Conservation (phyloP, 768 basidiomycete genomes). For the Macrolepiota dolichaula region DNA sequence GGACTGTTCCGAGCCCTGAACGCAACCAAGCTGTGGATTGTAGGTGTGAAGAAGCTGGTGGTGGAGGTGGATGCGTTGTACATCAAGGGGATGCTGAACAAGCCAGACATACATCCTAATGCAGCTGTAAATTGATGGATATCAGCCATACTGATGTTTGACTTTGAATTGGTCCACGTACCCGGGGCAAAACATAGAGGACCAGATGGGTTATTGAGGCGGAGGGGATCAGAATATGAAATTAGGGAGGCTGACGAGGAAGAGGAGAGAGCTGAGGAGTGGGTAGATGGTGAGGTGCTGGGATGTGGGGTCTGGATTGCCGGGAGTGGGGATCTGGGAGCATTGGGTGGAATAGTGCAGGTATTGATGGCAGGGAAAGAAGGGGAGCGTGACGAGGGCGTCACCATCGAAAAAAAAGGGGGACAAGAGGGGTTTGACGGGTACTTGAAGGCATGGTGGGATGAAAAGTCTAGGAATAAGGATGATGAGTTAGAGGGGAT, state of each 20-base stretch:
- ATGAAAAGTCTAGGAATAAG: too few relatives aligned
- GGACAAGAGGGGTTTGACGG: too few relatives aligned
- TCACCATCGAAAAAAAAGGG: not conserved
- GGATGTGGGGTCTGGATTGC: slow-evolving; percentile 8
- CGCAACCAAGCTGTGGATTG: slow-evolving; percentile 8
- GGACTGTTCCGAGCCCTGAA: slow-evolving; percentile 27
- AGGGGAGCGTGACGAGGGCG: not conserved
- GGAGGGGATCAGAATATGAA: slow-evolving; percentile 11
- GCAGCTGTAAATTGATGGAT: slow-evolving; percentile 42
- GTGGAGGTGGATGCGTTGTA: slow-evolving; percentile 37
- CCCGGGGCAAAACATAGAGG: slow-evolving; percentile 27
- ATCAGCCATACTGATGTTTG: slow-evolving; percentile 30
- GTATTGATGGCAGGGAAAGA: too few relatives aligned
- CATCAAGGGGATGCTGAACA: slow-evolving; percentile 39
- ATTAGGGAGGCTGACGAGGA: slow-evolving; percentile 17
- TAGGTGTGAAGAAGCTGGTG: slow-evolving; percentile 21
- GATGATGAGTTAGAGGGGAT: slow-evolving; percentile 3
- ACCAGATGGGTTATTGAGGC: slow-evolving; percentile 35
- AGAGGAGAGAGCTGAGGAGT: slow-evolving; percentile 16
- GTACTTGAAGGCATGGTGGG: too few relatives aligned
- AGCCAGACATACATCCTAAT: slow-evolving; percentile 34
- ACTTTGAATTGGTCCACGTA: slow-evolving; percentile 34
- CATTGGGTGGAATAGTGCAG: not conserved
- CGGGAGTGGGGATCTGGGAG: not conserved
- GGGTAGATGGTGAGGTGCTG: slow-evolving; percentile 17